phyloP scores from a whole-genome alignment of 768 basidiomycete species.

The Neoboletus magnificus region DNA sequence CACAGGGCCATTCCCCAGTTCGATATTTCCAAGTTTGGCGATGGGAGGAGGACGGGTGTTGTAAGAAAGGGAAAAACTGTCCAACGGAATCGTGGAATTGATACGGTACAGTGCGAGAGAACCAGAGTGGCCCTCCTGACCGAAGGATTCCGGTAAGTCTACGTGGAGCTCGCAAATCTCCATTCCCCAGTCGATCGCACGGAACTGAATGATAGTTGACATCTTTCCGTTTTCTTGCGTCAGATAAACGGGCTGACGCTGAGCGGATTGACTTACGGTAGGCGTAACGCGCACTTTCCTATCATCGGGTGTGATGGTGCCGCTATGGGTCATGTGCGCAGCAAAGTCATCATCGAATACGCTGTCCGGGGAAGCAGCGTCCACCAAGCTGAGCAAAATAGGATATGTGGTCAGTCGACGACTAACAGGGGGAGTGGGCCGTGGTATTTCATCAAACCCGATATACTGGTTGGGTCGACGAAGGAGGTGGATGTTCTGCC shows the following conservation, averaged over 20 bases:
- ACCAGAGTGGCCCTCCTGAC: constrained; percentile 3
- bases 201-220: constrained; percentile 15
- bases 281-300: constrained; percentile 2
- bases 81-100: constrained; percentile 9
- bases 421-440: not conserved
- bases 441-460: constrained; percentile 7
- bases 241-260: not conserved
- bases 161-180: constrained; percentile 11
- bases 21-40: constrained; percentile 1
- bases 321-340: constrained; percentile 3
- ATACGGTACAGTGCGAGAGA: constrained; percentile 4
- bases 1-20: not conserved
- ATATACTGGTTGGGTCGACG: constrained; percentile 10
- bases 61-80: constrained; percentile 6
- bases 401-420: constrained; percentile 6
- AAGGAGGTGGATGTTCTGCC: constrained; percentile 8
- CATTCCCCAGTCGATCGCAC: constrained; percentile 16
- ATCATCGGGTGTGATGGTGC: constrained; percentile 8
- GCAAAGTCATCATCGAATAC: constrained; percentile 9
- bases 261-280: constrained; percentile 1
- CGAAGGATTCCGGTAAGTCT: constrained; percentile 1
- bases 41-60: constrained; percentile 5
- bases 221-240: not conserved
- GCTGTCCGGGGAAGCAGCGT: constrained; percentile 3
- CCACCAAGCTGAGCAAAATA: constrained; percentile 8